Percentiles rank a stretch among this genome's conserved stretches.
These are phyloP conservation scores for Trematosphaeria pertusa DNA, from an alignment of 2,329 filamentous ascomycete species.

Conservation along the genomic window DNA sequence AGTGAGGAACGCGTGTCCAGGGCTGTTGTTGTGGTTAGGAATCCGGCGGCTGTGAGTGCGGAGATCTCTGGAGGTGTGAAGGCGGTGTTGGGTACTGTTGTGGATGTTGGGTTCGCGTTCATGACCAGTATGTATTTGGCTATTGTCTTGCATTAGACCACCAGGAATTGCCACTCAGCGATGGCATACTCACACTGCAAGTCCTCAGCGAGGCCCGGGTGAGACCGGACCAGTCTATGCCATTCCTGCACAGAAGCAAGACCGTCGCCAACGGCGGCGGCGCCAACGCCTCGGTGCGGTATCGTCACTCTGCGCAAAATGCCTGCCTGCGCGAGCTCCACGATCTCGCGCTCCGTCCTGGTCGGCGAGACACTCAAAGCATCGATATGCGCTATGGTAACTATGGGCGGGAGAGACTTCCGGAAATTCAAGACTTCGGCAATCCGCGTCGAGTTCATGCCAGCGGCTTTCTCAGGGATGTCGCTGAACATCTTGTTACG, in stretches of 20 bases:
- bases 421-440: slow-evolving; percentile 70
- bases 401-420: slow-evolving; percentile 65
- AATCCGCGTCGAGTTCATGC: slow-evolving; percentile 69
- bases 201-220: slow-evolving; percentile 29
- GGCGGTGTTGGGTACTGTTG: slow-evolving; percentile 48
- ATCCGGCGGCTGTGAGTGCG: slow-evolving; percentile 69
- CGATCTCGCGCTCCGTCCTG: slow-evolving; percentile 70
- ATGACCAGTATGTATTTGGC: slow-evolving; percentile 62
- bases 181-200: slow-evolving; percentile 53
- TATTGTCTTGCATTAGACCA: slow-evolving; percentile 11
- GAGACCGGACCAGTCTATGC: slow-evolving; percentile 47
- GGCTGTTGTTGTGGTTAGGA: slow-evolving; percentile 63
- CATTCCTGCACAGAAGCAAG: slow-evolving; percentile 63
- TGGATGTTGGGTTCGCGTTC: slow-evolving; percentile 57
- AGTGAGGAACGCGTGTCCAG: slow-evolving; percentile 45
- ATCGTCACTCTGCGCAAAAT: slow-evolving; percentile 68
- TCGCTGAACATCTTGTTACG: slow-evolving; percentile 68
- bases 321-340: slow-evolving; percentile 64
- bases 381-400: slow-evolving; percentile 71
- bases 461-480: slow-evolving; percentile 63
- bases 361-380: slow-evolving; percentile 69
- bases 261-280: slow-evolving; percentile 67
- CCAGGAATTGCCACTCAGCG: no score
- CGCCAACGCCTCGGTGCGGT: slow-evolving; percentile 65
- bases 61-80: slow-evolving; percentile 60